These are phyloP conservation scores for Xylaria flabelliformis DNA, from an alignment of 495 filamentous ascomycete species.

Conservation along the genomic window DNA sequence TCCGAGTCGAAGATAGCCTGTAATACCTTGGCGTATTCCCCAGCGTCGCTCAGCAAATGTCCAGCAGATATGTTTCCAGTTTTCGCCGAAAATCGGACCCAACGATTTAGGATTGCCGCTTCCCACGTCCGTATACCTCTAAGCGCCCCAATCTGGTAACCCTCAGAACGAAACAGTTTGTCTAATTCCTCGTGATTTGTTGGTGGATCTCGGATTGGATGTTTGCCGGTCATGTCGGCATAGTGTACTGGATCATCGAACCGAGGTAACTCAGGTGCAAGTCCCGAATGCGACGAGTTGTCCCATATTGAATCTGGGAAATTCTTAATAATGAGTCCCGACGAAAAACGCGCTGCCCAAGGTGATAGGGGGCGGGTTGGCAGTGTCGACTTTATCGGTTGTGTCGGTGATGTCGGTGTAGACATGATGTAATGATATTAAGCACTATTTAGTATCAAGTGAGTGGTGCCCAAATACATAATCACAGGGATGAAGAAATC, in stretches of 20 bases:
- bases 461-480: neutral
- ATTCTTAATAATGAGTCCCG: neutral
- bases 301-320: neutral
- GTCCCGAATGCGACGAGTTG: neutral
- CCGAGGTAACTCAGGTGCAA: slow-evolving; percentile 13
- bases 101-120: slow-evolving; percentile 11
- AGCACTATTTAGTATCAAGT: neutral
- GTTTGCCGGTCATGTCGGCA: neutral
- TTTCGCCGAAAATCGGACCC: slow-evolving; percentile 6
- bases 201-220: neutral
- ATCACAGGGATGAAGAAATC: neutral
- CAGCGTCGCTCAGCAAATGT: neutral
- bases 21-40: neutral
- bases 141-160: neutral
- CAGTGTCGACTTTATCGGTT: neutral
- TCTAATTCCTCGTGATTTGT: slow-evolving; percentile 2
- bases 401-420: neutral
- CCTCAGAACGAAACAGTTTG: slow-evolving; percentile 3
- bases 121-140: slow-evolving; percentile 1
- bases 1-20: neutral
- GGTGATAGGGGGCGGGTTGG: neutral
- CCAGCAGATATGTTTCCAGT: slow-evolving; percentile 3
- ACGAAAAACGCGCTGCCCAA: slow-evolving; percentile 9
- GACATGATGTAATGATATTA: neutral
- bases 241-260: slow-evolving; percentile 14